Evolutionary conservation across 1,284 basidiomycete species (phyloP).

Genomic region (Ceratobasidium theobromae): DNA sequence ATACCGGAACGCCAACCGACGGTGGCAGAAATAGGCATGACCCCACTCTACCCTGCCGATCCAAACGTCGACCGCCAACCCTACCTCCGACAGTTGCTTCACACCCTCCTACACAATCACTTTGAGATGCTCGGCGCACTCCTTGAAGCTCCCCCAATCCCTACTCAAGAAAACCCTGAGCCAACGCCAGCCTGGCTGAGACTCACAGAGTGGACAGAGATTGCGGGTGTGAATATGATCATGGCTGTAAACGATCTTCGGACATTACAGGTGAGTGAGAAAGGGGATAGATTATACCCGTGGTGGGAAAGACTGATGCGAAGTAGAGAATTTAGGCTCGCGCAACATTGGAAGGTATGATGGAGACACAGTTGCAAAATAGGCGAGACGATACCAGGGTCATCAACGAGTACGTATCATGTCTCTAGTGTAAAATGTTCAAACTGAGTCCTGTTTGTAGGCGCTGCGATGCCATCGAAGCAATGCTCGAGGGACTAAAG

Average conservation of each 20-base stretch:
- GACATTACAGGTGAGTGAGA: slow-evolving; percentile 40
- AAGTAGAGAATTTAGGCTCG: slow-evolving; percentile 34
- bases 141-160: slow-evolving; percentile 38
- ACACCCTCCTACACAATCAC: slow-evolving; percentile 41
- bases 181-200: slow-evolving; percentile 27
- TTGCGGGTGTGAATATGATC: slow-evolving; percentile 42
- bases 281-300: not conserved
- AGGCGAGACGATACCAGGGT: slow-evolving; percentile 33
- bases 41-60: slow-evolving; percentile 36
- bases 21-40: slow-evolving; percentile 40
- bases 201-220: slow-evolving; percentile 39
- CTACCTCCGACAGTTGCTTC: slow-evolving; percentile 38
- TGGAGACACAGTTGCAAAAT: slow-evolving; percentile 40
- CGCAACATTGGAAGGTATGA: slow-evolving; percentile 41
- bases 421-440: not conserved
- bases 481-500: slow-evolving; percentile 23
- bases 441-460: slow-evolving; percentile 8
- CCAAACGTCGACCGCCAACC: slow-evolving; percentile 33
- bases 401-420: slow-evolving; percentile 34
- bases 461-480: slow-evolving; percentile 35
- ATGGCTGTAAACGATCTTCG: slow-evolving; percentile 43
- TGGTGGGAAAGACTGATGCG: not conserved
- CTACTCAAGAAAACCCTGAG: slow-evolving; percentile 29
- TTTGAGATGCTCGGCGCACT: slow-evolving; percentile 41
- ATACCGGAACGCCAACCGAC: slow-evolving; percentile 39